These are phyloP conservation scores for Pinus tabuliformis DNA, from an alignment of 75 land plant species.

Conservation along the genomic window DNA sequence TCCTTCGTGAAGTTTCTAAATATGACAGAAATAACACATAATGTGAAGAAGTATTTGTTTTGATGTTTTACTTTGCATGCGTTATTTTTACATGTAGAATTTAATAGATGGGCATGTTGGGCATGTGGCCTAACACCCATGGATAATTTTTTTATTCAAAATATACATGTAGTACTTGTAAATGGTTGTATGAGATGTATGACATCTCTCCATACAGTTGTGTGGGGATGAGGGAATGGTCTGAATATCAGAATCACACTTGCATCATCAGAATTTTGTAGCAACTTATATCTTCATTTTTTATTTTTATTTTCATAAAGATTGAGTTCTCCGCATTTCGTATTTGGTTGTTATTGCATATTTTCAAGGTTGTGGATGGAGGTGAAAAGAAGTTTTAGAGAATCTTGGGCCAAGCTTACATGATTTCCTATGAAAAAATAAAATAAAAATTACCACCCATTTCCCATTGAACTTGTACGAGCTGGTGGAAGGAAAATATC, in stretches of 20 bases:
- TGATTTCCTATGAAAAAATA: conserved; percentile 86
- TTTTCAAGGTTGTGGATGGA: conserved; percentile 24
- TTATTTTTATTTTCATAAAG: neutral
- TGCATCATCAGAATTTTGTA: conserved; percentile 52
- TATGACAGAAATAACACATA: conserved; percentile 59
- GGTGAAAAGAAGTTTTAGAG: conserved; percentile 75
- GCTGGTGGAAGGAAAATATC: conserved; percentile 84
- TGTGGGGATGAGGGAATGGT: conserved; percentile 37
- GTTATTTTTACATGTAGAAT: no score
- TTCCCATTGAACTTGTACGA: conserved; percentile 87
- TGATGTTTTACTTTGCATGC: neutral
- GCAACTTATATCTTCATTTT: conserved; percentile 11
- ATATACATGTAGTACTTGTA: neutral
- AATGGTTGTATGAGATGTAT: no score
- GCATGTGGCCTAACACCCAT: no score
- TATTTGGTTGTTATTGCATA: neutral
- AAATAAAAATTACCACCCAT: conserved; percentile 72
- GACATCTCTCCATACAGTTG: no score
- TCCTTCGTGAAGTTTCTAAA: conserved; percentile 57
- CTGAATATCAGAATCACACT: conserved; percentile 64
- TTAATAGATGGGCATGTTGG: no score
- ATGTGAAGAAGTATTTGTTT: conserved; percentile 25
- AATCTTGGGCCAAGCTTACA: conserved; percentile 94
- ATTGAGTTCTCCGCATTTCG: neutral
- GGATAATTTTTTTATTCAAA: neutral